Base-by-base conservation (phyloP, 2,329 filamentous ascomycete genomes). In the Penicillium sp. region DNA sequence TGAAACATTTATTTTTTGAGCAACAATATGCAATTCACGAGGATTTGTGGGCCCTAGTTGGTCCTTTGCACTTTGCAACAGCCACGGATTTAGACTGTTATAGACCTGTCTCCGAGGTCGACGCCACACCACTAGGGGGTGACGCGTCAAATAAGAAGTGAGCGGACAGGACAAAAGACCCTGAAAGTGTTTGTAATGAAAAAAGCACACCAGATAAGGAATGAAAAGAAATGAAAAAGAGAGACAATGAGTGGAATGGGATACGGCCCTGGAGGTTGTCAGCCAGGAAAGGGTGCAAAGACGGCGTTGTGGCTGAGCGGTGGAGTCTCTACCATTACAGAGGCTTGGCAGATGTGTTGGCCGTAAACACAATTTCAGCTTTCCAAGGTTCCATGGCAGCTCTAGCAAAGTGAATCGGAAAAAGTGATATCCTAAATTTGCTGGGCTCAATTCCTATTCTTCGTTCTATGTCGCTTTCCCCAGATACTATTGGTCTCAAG, bases 101-200 rank as follows among this genome's bases (percentile, higher is more conserved):
- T 46, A 44, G 43, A 48, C 45, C n/a, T 43, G 46, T 55, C 47
- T 27, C 39, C 45, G 53, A 21, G 19, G 48, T 19, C 49, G 37
- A 37, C 47, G 60, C 47, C 62, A 64, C 60, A 58, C 53, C 57
- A 53, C 57, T 57, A 50, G 57, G 59, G 59, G 52, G 44, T 60
- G 57, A 60, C 53, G 46, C 35, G 49, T 60, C 48, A 26, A 41
- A 44, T 55, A 56, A 59, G 55, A 51, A 65, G 57, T 47, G 58
- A 62, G 53, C 47, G 51, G 46, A 60, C 46, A 48, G 61, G 56
- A 27, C 21, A 27, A 41, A 50, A 39, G 51, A 44, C 47, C 52
- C 58, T 57, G 56, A 55, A 53, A 35, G 52, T 22, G 43, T 16
- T 26, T 31, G 41, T 14, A 13, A 16, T 13, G 7, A 37, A 39